Evolutionary conservation across 441 rosid genomes (phyloP), one percentile per base, ranked within the genome.

Genomic region (Pelargonium fulgidum): DNA sequence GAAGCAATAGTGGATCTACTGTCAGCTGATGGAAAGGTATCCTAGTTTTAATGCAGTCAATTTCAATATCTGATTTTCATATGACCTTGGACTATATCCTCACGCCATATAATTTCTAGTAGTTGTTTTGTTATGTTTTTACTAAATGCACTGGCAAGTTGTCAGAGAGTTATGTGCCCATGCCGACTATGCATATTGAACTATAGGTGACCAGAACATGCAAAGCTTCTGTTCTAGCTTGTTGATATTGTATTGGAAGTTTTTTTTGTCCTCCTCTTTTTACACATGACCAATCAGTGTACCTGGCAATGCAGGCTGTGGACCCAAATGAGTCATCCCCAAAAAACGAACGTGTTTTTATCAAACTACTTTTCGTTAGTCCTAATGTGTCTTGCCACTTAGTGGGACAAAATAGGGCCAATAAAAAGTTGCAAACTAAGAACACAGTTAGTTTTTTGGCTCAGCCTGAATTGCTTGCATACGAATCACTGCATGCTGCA

Each of bases 1-100:
- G 87, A 86, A 81, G 92, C 92, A 16, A 83, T 87, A 78, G 79
- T 76, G 1, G 84, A 86, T 83, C 84, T 85, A 20, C 92, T 89
- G 5, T 72, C 77, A 14, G 64, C 66, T 62, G 73, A 83, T 70
- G 95, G 95, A 67, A 87, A 82, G 92, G 90, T 89, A 81, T 69
- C 24, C 24, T 19, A 62, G 4, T 67, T 64, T 4, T 17, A 11
- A 19, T 56, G 52, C 24, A 13, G 41, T 71, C 12, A 17, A 19
- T 17, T 62, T 65, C 39, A n/a, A 1, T 39, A 11, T n/a, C 11
- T 24, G 9, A 2, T 12, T 56, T 65, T n/a, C 16, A 20, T 36
- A 59, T 24, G 52, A 19, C 56, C 72, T 45, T 68, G 5, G 4
- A 58, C 70, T 50, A 33, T 39, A 20, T 10, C 17, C 14, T n/a